phyloP scores from a whole-genome alignment of 352 stramenopile species.

The Aphanomyces euteiches region DNA sequence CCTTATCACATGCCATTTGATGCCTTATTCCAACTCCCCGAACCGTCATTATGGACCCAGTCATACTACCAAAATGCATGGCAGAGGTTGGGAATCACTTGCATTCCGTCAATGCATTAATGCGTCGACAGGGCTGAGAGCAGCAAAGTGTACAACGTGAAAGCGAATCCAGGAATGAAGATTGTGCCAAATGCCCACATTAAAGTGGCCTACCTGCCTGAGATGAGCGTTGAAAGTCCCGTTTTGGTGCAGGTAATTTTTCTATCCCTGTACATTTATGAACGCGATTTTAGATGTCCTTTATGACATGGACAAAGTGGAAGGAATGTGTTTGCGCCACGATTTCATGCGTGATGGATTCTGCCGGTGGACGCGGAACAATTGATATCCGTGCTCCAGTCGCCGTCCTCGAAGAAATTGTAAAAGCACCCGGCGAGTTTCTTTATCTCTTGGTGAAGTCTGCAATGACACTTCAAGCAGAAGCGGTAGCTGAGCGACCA shows the following conservation, averaged over 20 bases:
- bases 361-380: background rate
- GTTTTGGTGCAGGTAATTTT: slow-evolving; percentile 16
- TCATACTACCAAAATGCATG: slow-evolving; percentile 51
- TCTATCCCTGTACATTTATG: background rate
- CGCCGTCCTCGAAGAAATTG: slow-evolving; percentile 6
- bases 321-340: slow-evolving; percentile 9
- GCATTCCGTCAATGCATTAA: background rate
- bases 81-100: slow-evolving; percentile 43
- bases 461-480: background rate
- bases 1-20: slow-evolving; percentile 51
- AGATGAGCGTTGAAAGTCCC: background rate
- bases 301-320: slow-evolving; percentile 29
- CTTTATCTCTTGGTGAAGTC: background rate
- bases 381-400: slow-evolving; percentile 2
- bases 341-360: background rate
- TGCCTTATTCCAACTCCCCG: slow-evolving; percentile 41
- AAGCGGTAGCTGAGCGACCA: slow-evolving; percentile 1
- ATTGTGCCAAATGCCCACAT: slow-evolving; percentile 7
- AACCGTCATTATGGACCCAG: slow-evolving; percentile 36
- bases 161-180: background rate
- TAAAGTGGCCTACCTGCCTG: slow-evolving; percentile 16
- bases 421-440: slow-evolving; percentile 3
- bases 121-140: background rate
- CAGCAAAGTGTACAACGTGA: slow-evolving; percentile 26
- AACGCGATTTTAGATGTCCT: slow-evolving; percentile 3